Evolutionary conservation across 2,329 filamentous ascomycete genomes (phyloP).

Genomic region (Pyrenophora teres): DNA sequence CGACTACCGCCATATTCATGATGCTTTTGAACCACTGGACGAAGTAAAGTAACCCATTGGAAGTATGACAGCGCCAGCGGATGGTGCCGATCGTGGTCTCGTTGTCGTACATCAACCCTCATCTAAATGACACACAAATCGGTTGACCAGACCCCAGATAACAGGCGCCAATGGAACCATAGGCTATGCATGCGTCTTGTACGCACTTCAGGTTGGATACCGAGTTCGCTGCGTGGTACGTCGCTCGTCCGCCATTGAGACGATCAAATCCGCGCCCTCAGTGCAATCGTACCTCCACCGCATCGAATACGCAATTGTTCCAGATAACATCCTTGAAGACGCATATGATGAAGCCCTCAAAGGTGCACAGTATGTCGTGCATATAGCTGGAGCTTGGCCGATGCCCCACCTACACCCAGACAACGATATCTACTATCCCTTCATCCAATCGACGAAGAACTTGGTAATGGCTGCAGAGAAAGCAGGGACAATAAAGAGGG

Average conservation of each 20-base stretch:
- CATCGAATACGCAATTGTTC: constrained; percentile 34
- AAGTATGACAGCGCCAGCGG: constrained; percentile 11
- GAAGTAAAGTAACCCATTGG: background rate
- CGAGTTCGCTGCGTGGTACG: constrained; percentile 43
- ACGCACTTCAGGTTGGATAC: constrained; percentile 35
- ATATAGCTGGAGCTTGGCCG: constrained; percentile 44
- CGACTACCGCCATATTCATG: too few species aligned
- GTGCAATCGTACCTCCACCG: constrained; percentile 27
- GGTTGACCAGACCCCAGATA: constrained; percentile 27
- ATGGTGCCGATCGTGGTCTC: constrained; percentile 21
- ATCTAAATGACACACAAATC: background rate
- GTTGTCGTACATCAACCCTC: constrained; percentile 28
- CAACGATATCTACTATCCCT: constrained; percentile 40
- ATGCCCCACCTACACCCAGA: constrained; percentile 39
- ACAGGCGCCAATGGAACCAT: constrained; percentile 45
- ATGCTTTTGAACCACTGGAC: too few species aligned
- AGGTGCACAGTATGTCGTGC: constrained; percentile 34
- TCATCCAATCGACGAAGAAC: constrained; percentile 39
- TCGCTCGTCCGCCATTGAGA: constrained; percentile 30
- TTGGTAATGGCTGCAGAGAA: constrained; percentile 34
- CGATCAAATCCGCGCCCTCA: constrained; percentile 33
- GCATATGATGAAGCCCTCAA: constrained; percentile 38
- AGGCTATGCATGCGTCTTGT: constrained; percentile 36
- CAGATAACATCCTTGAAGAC: constrained; percentile 32
- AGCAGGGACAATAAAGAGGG: constrained; percentile 29